Evolutionary conservation across 306 rosid species (phyloP).

Genomic region (Canavalia ensiformis): DNA sequence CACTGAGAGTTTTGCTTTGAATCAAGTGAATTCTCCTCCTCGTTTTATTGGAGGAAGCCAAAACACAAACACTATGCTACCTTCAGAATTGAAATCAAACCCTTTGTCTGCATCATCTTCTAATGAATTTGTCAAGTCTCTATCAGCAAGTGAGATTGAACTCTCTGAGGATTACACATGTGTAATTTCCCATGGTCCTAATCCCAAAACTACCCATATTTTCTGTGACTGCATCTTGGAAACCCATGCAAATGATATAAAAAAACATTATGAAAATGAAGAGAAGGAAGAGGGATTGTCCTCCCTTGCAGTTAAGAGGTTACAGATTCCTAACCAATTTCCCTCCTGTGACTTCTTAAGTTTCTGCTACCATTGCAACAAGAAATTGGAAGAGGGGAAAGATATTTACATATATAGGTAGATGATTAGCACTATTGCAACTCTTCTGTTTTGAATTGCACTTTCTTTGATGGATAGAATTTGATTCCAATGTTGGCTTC

Average conservation of each 20-base stretch:
- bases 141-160: conserved; percentile 80
- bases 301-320: neutral
- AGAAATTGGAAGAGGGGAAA: conserved; percentile 81
- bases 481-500: conserved; percentile 24
- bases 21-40: conserved; percentile 53
- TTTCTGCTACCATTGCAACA: conserved; percentile 75
- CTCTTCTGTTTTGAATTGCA: conserved; percentile 14
- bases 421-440: conserved; percentile 23
- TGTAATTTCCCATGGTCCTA: conserved; percentile 85
- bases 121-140: conserved; percentile 53
- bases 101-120: conserved; percentile 55
- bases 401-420: conserved; percentile 94
- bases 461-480: conserved; percentile 7
- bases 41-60: conserved; percentile 61
- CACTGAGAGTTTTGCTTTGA: conserved; percentile 45
- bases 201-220: conserved; percentile 84
- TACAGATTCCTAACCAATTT: conserved; percentile 48
- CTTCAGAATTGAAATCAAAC: conserved; percentile 44
- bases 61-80: conserved; percentile 43
- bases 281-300: conserved; percentile 49
- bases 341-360: conserved; percentile 67
- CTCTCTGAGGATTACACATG: conserved; percentile 92
- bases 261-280: conserved; percentile 44
- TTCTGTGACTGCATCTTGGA: conserved; percentile 84
- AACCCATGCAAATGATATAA: conserved; percentile 54